These are phyloP conservation scores for Trichosporon inkin DNA, from an alignment of 1,284 basidiomycete genomes.

Conservation along the genomic window DNA sequence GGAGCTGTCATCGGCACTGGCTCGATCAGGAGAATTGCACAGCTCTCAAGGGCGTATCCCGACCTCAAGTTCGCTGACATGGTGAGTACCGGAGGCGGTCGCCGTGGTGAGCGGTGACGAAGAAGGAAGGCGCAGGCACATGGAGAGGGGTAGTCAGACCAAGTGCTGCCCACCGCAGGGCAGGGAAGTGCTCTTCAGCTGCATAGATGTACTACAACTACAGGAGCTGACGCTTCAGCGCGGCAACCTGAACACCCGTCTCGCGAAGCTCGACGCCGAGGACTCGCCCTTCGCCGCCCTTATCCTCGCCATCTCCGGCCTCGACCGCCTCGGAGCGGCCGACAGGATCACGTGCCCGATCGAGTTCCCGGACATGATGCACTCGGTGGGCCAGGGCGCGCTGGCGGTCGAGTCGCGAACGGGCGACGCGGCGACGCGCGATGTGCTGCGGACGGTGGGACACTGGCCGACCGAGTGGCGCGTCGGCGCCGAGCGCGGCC, in stretches of 20 bases:
- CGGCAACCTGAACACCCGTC: slow-evolving; percentile 62
- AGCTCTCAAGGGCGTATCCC: slow-evolving; percentile 76
- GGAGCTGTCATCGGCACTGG: slow-evolving; percentile 92
- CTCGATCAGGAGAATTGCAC: slow-evolving; percentile 87
- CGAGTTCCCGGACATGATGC: slow-evolving; percentile 67
- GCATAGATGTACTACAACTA: background rate
- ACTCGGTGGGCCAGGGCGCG: slow-evolving; percentile 94
- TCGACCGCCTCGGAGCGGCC: slow-evolving; percentile 75
- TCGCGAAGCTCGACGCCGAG: slow-evolving; percentile 80
- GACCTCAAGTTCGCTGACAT: slow-evolving; percentile 81
- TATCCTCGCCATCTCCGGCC: slow-evolving; percentile 89
- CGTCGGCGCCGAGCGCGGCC: slow-evolving; percentile 78
- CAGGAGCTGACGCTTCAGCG: slow-evolving; percentile 53
- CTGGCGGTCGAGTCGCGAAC: slow-evolving; percentile 81
- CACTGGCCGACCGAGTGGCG: slow-evolving; percentile 72
- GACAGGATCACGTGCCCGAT: slow-evolving; percentile 76
- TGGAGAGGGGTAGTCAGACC: background rate
- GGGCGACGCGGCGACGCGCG: slow-evolving; percentile 61
- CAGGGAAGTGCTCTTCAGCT: too few species aligned
- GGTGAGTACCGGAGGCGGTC: slow-evolving; percentile 56
- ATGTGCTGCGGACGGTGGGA: slow-evolving; percentile 63
- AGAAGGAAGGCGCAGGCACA: background rate
- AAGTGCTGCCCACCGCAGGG: background rate
- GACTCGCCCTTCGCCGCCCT: slow-evolving; percentile 77
- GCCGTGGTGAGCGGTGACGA: background rate